Evolutionary conservation across 495 filamentous ascomycete genomes (phyloP).

Genomic region (Podospora sp.): DNA sequence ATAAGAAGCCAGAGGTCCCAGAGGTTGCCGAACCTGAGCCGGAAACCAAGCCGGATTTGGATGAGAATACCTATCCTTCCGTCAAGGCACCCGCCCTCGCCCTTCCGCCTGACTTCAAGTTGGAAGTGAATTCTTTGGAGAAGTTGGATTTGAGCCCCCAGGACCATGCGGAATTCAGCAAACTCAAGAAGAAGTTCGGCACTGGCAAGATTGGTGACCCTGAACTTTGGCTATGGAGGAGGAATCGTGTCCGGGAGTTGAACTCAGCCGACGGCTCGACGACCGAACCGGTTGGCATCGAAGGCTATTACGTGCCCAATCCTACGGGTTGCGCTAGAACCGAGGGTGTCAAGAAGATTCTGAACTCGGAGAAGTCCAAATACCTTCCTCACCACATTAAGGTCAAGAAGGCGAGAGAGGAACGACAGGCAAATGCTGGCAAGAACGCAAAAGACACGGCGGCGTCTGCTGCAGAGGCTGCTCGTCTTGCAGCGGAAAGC

Average conservation of each 20-base stretch:
- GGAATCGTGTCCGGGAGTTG: conserved; percentile 85
- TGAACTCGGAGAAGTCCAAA: conserved; percentile 95
- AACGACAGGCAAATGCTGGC: conserved; percentile 78
- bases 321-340: conserved; percentile 82
- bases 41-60: conserved; percentile 34
- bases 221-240: conserved; percentile 83
- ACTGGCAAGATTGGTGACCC: conserved; percentile 63
- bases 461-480: conserved; percentile 66
- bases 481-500: conserved; percentile 77
- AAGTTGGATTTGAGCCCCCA: conserved; percentile 61
- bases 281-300: conserved; percentile 59
- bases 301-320: conserved; percentile 91
- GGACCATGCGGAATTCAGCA: conserved; percentile 76
- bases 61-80: conserved; percentile 44
- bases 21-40: conserved; percentile 21
- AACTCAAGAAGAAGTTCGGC: conserved; percentile 77
- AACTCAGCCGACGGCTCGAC: conserved; percentile 54
- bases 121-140: conserved; percentile 41
- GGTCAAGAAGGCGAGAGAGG: conserved; percentile 85
- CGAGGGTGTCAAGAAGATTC: conserved; percentile 89
- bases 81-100: conserved; percentile 29
- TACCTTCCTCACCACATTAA: conserved; percentile 97
- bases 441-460: conserved; percentile 67
- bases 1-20: not conserved
- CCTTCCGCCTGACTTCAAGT: conserved; percentile 35